Conservation (phyloP, 352 stramenopile species). For the Phytophthora boehmeriae region DNA sequence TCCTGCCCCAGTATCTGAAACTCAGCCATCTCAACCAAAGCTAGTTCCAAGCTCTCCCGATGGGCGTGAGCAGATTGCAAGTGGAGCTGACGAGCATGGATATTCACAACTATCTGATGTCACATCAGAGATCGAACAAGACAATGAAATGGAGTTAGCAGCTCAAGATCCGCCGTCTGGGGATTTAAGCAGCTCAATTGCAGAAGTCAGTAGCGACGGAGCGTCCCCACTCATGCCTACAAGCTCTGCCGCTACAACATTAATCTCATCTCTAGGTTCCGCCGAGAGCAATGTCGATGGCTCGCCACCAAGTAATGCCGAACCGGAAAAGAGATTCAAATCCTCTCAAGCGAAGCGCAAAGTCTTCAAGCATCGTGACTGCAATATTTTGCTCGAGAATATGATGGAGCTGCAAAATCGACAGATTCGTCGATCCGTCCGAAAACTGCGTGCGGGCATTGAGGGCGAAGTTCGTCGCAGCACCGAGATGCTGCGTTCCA, state of each 20-base stretch:
- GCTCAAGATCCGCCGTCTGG: slow-evolving; percentile 1
- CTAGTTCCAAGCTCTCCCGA: neutral
- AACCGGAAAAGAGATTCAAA: neutral
- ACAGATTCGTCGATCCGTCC: slow-evolving; percentile 12
- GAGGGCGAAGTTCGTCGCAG: slow-evolving; percentile 22
- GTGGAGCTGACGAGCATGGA: neutral
- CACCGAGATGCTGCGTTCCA: slow-evolving; percentile 24
- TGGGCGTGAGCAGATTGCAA: neutral
- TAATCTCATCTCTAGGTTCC: no score
- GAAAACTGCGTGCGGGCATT: slow-evolving; percentile 17
- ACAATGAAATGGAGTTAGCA: slow-evolving; percentile 3
- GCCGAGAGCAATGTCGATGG: no score
- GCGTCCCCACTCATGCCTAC: neutral
- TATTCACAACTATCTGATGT: neutral
- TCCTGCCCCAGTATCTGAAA: no score
- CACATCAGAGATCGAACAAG: neutral
- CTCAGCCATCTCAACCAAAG: neutral
- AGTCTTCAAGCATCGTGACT: slow-evolving; percentile 29
- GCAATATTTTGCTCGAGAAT: slow-evolving; percentile 27
- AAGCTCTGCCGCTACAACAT: no score
- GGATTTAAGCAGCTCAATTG: slow-evolving; percentile 5
- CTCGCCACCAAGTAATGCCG: neutral
- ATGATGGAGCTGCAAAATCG: slow-evolving; percentile 34
- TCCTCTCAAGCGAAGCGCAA: neutral
- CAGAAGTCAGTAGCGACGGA: neutral